Base-by-base conservation (phyloP, 192 early-diverging fungal genomes). In the Mortierella claussenii region DNA sequence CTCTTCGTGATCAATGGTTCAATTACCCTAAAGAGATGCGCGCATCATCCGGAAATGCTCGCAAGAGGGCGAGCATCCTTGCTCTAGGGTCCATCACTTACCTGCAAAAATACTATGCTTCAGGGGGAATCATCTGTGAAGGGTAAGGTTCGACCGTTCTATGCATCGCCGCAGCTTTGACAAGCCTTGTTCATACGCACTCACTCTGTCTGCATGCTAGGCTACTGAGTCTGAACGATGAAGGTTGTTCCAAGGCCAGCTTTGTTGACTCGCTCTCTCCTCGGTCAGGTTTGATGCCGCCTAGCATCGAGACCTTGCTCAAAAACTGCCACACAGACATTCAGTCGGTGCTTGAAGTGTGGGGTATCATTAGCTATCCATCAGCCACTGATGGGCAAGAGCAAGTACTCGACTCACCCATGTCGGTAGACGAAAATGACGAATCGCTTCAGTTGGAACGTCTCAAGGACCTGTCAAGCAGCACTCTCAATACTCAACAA, bases 21-120 rank as follows among this genome's bases (percentile, higher is more conserved):
- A 1, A 27, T 10, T 40, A 11, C 48, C 5, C 27, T 13, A 73
- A 61, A 44, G 37, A 63, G 9, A 8, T 33, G 36, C 54, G 69
- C 7, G 30, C 45, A 30, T 24, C 52, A 5, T 40, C 76, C 7
- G 50, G 51, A 32, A 79, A 60, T 48, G 81, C 81, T n/a, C 69
- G 68, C 42, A 82, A 79, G 36, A 37, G 85, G 66, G 81, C 83
- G 2, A 83, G 80, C 9, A 80, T 88, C n/a, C 46, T 80, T 28
- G 84, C 87, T 13, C 37, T 88, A 11, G 85, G 87, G 36, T 82
- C 80, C 45, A 88, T 88, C 37, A 83, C 81, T 23, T 82, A 81
- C 13, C 69, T 88, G 31, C 86, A 88, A 70, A 78, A 82, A 26
- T 86, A 83, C 69, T 85, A 86, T 63, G 85, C 83, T 30, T 85